These are phyloP conservation scores for Vitis rotundifolia DNA, from an alignment of 164 flowering plant genomes.

Conservation along the genomic window DNA sequence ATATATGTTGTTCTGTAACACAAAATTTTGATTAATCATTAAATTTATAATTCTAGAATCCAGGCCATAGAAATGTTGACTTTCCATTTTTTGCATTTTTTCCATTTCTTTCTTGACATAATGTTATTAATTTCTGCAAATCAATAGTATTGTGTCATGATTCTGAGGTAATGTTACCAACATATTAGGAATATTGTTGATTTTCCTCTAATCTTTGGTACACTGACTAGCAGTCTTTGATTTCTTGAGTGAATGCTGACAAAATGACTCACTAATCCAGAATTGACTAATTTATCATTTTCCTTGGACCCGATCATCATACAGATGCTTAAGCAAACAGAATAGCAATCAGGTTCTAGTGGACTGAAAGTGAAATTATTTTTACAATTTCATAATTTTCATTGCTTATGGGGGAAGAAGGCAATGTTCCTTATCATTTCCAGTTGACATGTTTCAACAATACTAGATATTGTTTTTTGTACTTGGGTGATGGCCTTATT, in stretches of 20 bases:
- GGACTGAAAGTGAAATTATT: no score
- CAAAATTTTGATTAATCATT: not conserved
- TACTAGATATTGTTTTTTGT: no score
- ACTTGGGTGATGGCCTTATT: no score
- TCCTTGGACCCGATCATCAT: not conserved
- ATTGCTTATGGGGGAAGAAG: no score
- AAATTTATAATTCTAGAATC: not conserved
- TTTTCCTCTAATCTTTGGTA: not conserved
- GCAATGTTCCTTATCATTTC: no score
- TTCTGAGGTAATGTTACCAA: not conserved
- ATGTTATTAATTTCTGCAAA: not conserved
- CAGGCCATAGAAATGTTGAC: not conserved
- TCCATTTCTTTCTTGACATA: not conserved
- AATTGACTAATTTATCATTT: no score
- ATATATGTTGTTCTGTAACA: not conserved
- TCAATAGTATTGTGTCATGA: not conserved
- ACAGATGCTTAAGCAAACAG: not conserved
- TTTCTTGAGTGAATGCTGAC: not conserved
- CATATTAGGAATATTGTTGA: not conserved
- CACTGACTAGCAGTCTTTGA: not conserved
- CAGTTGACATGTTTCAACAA: no score
- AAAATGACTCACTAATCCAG: no score
- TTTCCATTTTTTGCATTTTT: no score
- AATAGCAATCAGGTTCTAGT: no score
- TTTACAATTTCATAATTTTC: no score